phyloP scores from a whole-genome alignment of 139 green algal species.

The Picochlorum sp. region DNA sequence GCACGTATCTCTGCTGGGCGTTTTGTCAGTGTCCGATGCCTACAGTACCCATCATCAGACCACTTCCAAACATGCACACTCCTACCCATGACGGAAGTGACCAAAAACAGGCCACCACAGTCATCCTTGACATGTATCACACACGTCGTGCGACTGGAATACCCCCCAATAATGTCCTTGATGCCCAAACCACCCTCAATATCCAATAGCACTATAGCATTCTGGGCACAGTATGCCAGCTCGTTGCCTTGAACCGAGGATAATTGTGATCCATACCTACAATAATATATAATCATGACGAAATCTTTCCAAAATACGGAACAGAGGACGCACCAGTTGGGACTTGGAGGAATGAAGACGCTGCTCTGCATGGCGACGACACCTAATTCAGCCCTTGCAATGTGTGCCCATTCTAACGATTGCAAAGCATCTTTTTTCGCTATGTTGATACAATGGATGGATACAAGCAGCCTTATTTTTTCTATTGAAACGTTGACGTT shows the following conservation, averaged over 20 bases:
- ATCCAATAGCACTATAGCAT: conserved; percentile 17
- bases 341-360: too few relatives aligned
- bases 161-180: conserved; percentile 14
- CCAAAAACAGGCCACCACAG: neutral
- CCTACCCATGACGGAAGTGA: neutral
- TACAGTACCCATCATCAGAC: neutral
- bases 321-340: too few relatives aligned
- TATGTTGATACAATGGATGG: too few relatives aligned
- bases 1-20: conserved; percentile 23
- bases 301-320: too few relatives aligned
- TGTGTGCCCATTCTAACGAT: too few relatives aligned
- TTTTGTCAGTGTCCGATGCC: conserved; percentile 16
- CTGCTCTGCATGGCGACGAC: too few relatives aligned
- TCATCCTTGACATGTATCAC: neutral
- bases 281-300: neutral
- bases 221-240: conserved; percentile 21
- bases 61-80: neutral
- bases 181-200: neutral
- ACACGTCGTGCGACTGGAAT: conserved; percentile 3
- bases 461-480: too few relatives aligned
- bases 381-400: too few relatives aligned
- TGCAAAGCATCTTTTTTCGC: too few relatives aligned
- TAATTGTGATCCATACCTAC: conserved; percentile 24
- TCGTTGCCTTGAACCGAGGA: conserved; percentile 5
- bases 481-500: too few relatives aligned